Percentiles rank a stretch among this genome's conserved stretches.
phyloP scores from a whole-genome alignment of 2,329 filamentous ascomycete species.

The Coniella lustricola region DNA sequence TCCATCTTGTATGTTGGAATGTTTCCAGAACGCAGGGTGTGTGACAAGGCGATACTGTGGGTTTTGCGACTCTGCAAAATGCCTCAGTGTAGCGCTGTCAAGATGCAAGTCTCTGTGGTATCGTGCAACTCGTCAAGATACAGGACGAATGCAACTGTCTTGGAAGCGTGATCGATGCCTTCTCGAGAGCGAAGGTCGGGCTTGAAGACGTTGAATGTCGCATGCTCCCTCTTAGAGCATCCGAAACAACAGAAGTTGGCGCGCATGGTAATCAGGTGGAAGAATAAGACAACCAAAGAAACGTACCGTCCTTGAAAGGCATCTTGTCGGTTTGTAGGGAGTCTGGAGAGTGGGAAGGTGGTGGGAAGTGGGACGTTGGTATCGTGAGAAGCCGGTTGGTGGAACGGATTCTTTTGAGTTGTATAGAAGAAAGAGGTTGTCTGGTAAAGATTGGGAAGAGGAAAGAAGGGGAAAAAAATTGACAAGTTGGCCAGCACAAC shows the following conservation, averaged over 20 bases:
- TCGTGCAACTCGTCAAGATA: too few relatives aligned
- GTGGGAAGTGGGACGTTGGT: not conserved
- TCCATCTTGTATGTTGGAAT: too few relatives aligned
- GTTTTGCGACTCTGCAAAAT: constrained; percentile 24
- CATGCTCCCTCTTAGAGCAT: too few relatives aligned
- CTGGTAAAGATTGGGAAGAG: not conserved
- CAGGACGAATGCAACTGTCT: too few relatives aligned
- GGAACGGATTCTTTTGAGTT: not conserved
- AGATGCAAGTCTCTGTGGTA: too few relatives aligned
- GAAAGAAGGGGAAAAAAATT: constrained; percentile 3
- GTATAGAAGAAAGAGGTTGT: not conserved
- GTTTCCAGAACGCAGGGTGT: not conserved
- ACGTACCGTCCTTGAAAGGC: constrained; percentile 33
- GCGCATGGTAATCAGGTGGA: not conserved
- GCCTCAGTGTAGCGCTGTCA: constrained; percentile 23
- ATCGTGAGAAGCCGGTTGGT: constrained; percentile 5
- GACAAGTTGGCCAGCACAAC: constrained; percentile 4
- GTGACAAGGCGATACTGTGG: constrained; percentile 10
- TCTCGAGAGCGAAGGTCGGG: too few relatives aligned
- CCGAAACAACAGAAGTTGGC: too few relatives aligned
- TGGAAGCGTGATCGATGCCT: too few relatives aligned
- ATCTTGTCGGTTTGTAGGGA: constrained; percentile 25
- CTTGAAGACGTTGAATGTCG: too few relatives aligned
- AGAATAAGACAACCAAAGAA: not conserved
- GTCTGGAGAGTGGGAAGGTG: constrained; percentile 6